Conservation (phyloP, 192 early-diverging fungal species). For the Umbelopsis sp. region DNA sequence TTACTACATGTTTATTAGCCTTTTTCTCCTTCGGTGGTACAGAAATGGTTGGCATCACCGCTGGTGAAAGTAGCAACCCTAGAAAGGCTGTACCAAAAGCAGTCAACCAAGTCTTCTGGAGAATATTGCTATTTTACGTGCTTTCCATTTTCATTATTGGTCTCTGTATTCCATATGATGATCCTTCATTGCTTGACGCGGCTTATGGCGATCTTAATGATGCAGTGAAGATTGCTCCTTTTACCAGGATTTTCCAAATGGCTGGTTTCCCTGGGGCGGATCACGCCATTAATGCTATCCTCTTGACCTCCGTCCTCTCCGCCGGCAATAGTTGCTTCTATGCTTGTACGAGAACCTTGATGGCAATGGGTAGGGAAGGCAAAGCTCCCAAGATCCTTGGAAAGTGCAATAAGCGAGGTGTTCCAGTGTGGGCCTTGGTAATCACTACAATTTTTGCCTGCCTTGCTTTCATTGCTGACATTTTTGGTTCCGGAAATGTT, state of each 20-base stretch:
- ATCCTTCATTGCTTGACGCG: conserved; percentile 49
- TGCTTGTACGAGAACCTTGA: conserved; percentile 77
- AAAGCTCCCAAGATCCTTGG: conserved; percentile 73
- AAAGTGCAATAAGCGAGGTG: conserved; percentile 58
- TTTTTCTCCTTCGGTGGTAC: conserved; percentile 84
- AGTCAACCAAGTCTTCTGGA: conserved; percentile 60
- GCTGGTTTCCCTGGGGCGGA: conserved; percentile 52
- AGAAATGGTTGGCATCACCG: conserved; percentile 84
- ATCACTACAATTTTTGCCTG: conserved; percentile 68
- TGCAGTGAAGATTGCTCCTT: conserved; percentile 59
- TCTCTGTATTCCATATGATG: conserved; percentile 64
- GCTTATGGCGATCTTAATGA: conserved; percentile 32
- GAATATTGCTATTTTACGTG: conserved; percentile 76
- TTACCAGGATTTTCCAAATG: conserved; percentile 59
- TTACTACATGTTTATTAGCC: conserved; percentile 69
- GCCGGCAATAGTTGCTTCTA: conserved; percentile 85
- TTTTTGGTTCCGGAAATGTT: conserved; percentile 44
- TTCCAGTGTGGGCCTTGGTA: conserved; percentile 59
- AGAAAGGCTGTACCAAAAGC: conserved; percentile 62
- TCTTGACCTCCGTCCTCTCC: conserved; percentile 62
- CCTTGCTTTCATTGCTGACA: conserved; percentile 49
- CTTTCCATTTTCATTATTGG: conserved; percentile 71
- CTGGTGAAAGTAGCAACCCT: conserved; percentile 85
- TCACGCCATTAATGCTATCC: conserved; percentile 61
- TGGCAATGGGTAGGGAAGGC: conserved; percentile 77